Conservation (phyloP, 139 green algal species). For the Zygnema cylindricum region DNA sequence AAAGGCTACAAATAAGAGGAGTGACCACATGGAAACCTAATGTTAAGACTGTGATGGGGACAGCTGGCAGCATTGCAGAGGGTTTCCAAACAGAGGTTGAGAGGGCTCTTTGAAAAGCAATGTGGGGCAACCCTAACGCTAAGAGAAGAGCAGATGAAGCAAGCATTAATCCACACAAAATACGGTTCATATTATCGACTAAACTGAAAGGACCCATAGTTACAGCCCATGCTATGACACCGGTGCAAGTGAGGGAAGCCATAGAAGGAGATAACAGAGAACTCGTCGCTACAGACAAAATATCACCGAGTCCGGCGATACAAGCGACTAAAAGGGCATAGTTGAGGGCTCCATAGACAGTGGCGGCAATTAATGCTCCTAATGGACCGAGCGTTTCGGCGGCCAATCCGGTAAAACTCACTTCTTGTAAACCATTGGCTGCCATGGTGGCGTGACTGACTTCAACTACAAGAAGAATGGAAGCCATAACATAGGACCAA, state of each 20-base stretch:
- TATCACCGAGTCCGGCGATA: conserved; percentile 10
- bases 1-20: neutral
- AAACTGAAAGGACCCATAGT: neutral
- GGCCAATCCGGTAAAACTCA: conserved; percentile 18
- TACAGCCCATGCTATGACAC: neutral
- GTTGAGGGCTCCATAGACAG: conserved; percentile 9
- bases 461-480: conserved; percentile 12
- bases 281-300: neutral
- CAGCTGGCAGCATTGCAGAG: conserved; percentile 3
- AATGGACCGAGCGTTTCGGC: neutral
- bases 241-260: neutral
- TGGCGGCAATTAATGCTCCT: neutral
- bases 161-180: conserved; percentile 8
- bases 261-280: neutral
- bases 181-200: neutral
- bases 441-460: neutral
- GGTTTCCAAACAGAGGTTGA: neutral
- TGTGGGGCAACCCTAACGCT: neutral
- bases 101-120: neutral
- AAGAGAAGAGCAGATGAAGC: neutral
- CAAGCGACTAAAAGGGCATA: conserved; percentile 4
- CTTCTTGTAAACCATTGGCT: neutral
- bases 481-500: conserved; percentile 18
- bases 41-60: conserved; percentile 6
- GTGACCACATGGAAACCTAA: conserved; percentile 27